Evolutionary conservation across 768 basidiomycete species (phyloP), one percentile per base, ranked within the genome.

Genomic region (Strobilomyces dryophilus): DNA sequence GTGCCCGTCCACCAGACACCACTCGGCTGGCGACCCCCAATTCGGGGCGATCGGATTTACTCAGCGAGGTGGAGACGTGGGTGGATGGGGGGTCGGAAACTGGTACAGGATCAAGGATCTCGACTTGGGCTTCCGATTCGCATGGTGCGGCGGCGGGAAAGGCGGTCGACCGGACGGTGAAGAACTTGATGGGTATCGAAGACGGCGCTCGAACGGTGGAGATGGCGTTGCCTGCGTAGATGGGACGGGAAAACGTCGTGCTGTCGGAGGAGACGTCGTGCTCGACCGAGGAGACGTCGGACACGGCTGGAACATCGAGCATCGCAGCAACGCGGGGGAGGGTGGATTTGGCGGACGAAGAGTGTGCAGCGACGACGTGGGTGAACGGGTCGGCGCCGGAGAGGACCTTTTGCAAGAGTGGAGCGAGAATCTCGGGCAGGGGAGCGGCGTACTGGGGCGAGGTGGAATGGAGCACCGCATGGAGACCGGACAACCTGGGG

Each of bases 151-250:
- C 81, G 32, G 92, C 85, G 27, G 85, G 74, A 71, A 97, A 98
- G 10, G 93, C 91, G 2, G 94, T 95, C 15, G 87, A 83, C 57
- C 97, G 84, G 21, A 98, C 91, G 37, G 95, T 97, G 73, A 98
- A 92, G 69, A 99, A 84, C 70, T 98, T 98, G 74, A 94, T 72
- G 29, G 81, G 79, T 62, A 97, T 79, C 47, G 80, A 79, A n/a
- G 82, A 80, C 0, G 84, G 75, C 0, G 89, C 89, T 54, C 85
- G 84, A 60, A 99, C 86, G 40, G 94, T 95, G 24, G 94, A 81
- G 51, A 98, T 92, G 42, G 97, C 97, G 65, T 98, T 98, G 45
- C 97, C 97, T 21, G 97, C 97, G 63, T 99, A 98, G 63, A 98
- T 97, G 26, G 92, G 93, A 24, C 95, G 89, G 5, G 89, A 85